Evolutionary conservation across 2,329 filamentous ascomycete species (phyloP).

Genomic region (Trichophyton simii): DNA sequence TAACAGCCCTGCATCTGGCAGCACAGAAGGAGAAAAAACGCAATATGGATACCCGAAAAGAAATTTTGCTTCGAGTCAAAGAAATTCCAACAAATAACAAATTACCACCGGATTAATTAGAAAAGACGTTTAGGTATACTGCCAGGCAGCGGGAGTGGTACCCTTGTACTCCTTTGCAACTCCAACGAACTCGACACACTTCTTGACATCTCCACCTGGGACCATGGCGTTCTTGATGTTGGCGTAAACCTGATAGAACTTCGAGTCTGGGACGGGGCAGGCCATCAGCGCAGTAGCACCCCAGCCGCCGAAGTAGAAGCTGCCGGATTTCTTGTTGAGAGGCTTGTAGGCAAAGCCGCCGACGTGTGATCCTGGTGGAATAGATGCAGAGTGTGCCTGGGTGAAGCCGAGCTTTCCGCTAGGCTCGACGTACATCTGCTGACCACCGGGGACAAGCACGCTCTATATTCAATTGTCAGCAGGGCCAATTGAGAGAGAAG

Average conservation of each 20-base stretch:
- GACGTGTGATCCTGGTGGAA: constrained; percentile 39
- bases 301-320: constrained; percentile 23
- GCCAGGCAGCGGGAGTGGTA: constrained; percentile 24
- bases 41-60: not conserved
- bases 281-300: constrained; percentile 33
- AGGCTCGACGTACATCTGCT: constrained; percentile 46
- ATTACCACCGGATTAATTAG: too few species aligned
- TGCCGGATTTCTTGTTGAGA: constrained; percentile 16
- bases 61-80: not conserved
- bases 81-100: too few species aligned
- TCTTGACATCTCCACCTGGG: constrained; percentile 25
- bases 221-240: constrained; percentile 30
- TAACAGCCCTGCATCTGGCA: not conserved
- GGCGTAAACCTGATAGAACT: constrained; percentile 32
- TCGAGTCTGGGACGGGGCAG: constrained; percentile 24
- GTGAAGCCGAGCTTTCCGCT: constrained; percentile 47
- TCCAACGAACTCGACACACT: constrained; percentile 31
- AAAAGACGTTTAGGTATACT: constrained; percentile 25
- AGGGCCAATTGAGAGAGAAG: constrained; percentile 13
- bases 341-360: constrained; percentile 38
- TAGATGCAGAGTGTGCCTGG: constrained; percentile 40
- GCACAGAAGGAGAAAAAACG: not conserved
- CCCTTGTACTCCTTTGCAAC: constrained; percentile 21
- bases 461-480: constrained; percentile 20
- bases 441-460: constrained; percentile 50